Evolutionary conservation across 2,329 filamentous ascomycete species (phyloP).

Genomic region (Thielaviopsis punctulata): DNA sequence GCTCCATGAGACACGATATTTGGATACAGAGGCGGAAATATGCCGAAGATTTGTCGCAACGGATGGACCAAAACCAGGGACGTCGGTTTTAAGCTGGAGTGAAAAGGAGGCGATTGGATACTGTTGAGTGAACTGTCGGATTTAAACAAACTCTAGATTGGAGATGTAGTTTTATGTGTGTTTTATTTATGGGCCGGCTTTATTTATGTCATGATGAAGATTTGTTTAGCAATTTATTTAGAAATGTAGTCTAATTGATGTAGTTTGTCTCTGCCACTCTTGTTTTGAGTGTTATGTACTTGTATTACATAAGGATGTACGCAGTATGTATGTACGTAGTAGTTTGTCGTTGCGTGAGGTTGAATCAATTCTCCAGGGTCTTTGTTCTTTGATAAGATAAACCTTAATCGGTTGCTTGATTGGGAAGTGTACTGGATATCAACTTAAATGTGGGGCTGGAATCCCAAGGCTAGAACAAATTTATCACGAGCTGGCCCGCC

Average conservation of each 20-base stretch:
- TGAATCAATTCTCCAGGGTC: not conserved
- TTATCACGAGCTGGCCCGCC: conserved; percentile 2
- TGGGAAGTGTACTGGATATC: not conserved
- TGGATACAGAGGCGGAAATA: conserved; percentile 6
- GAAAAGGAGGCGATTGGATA: not conserved
- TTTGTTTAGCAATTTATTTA: not conserved
- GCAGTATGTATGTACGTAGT: no score
- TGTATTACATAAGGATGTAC: not conserved
- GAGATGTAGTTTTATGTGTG: not conserved
- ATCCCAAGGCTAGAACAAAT: conserved; percentile 5
- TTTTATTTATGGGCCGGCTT: not conserved
- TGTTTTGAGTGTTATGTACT: no score
- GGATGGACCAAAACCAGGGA: conserved; percentile 4
- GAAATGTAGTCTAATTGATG: not conserved
- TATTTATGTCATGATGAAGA: not conserved
- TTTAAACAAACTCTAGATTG: not conserved
- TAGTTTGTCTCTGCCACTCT: not conserved
- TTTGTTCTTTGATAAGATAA: conserved; percentile 9
- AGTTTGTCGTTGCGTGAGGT: not conserved
- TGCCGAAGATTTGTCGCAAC: not conserved
- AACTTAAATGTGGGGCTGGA: not conserved
- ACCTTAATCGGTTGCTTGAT: not conserved
- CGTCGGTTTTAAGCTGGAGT: conserved; percentile 5
- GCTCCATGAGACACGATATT: conserved; percentile 5
- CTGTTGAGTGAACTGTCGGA: not conserved